Conservation (phyloP, 192 early-diverging fungal genomes). For the Rhizophagus sp. region DNA sequence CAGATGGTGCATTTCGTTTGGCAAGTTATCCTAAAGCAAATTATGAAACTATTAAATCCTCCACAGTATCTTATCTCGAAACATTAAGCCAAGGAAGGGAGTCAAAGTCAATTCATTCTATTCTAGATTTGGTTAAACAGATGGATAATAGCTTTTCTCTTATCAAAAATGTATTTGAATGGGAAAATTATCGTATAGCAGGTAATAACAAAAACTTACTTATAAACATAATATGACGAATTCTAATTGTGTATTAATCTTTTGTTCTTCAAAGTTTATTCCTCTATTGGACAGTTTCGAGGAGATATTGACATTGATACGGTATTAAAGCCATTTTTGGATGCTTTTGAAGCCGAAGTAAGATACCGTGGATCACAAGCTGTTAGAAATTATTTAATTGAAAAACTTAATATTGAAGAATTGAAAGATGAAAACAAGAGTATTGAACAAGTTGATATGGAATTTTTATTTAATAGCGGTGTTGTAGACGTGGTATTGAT, state of each 20-base stretch:
- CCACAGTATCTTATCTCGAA: slow-evolving; percentile 21
- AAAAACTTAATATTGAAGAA: slow-evolving; percentile 20
- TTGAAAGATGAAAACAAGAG: slow-evolving; percentile 22
- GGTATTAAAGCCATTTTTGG: slow-evolving; percentile 28
- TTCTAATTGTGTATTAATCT: too few species aligned
- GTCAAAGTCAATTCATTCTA: not conserved
- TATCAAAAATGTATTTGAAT: slow-evolving; percentile 12
- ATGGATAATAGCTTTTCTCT: not conserved
- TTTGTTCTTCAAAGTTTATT: not conserved
- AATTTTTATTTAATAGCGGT: slow-evolving; percentile 36
- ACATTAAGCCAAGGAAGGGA: not conserved
- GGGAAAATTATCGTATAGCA: not conserved
- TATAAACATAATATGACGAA: too few species aligned
- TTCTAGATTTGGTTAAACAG: not conserved
- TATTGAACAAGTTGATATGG: slow-evolving; percentile 39
- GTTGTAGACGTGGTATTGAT: slow-evolving; percentile 37
- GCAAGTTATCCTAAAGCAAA: slow-evolving; percentile 38
- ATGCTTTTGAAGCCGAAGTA: slow-evolving; percentile 39
- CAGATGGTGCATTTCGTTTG: slow-evolving; percentile 33
- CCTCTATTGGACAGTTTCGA: not conserved
- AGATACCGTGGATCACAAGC: slow-evolving; percentile 33
- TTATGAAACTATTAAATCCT: slow-evolving; percentile 26
- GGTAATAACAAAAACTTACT: not conserved
- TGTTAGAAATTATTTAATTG: slow-evolving; percentile 33
- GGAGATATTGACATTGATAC: not conserved